Percentiles rank a stretch among this genome's conserved stretches.
phyloP scores from a whole-genome alignment of 148 eudicot species.

The Hydrangea macrophylla region DNA sequence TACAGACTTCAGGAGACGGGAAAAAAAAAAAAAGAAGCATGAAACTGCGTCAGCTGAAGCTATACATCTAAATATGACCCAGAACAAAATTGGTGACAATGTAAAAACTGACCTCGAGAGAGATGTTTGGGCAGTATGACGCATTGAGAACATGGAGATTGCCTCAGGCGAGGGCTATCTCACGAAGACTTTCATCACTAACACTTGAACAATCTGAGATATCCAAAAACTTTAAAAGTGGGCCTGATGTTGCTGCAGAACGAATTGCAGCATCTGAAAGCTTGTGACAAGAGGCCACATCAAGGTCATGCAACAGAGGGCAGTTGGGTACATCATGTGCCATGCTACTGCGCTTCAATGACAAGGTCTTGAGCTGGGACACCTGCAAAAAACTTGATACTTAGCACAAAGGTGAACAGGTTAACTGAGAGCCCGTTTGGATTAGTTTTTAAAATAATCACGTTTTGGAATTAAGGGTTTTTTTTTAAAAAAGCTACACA shows the following conservation, averaged over 20 bases:
- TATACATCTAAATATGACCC: neutral
- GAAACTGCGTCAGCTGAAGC: slow-evolving; percentile 12
- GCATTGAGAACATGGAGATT: slow-evolving; percentile 80
- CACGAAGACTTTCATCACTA: slow-evolving; percentile 88
- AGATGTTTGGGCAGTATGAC: slow-evolving; percentile 90
- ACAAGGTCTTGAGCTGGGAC: slow-evolving; percentile 80
- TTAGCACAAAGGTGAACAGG: slow-evolving; percentile 6
- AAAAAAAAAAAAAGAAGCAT: too few species aligned
- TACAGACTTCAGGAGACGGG: slow-evolving; percentile 74
- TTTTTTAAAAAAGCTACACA: too few species aligned
- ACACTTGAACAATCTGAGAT: slow-evolving; percentile 93
- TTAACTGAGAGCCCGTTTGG: too few species aligned
- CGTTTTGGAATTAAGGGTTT: too few species aligned
- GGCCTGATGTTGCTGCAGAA: slow-evolving; percentile 84
- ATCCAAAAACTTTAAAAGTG: slow-evolving; percentile 78
- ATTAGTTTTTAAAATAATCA: too few species aligned
- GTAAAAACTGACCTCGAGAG: slow-evolving; percentile 64
- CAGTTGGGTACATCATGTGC: slow-evolving; percentile 87
- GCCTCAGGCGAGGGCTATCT: slow-evolving; percentile 55
- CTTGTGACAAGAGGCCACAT: slow-evolving; percentile 96
- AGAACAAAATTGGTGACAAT: neutral
- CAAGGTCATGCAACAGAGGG: slow-evolving; percentile 78
- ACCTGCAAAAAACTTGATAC: slow-evolving; percentile 46
- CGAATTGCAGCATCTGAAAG: slow-evolving; percentile 94
- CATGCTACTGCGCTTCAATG: slow-evolving; percentile 92